Conservation (phyloP, 108 stramenopile genomes). For the Heterococcus sp. region DNA sequence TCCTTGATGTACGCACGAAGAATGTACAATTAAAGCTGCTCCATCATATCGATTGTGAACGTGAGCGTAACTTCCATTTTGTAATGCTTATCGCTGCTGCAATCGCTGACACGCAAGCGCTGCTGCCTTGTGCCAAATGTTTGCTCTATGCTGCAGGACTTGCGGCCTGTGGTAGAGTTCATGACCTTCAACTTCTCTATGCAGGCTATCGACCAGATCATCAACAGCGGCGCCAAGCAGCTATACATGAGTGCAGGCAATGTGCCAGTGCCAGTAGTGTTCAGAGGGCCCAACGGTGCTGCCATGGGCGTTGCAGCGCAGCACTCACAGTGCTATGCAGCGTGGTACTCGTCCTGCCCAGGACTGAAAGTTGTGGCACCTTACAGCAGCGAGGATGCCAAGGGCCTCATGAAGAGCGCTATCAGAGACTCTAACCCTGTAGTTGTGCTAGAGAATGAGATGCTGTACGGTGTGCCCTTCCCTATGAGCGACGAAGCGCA, state of each 20-base stretch:
- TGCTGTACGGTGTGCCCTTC: slow-evolving; percentile 91
- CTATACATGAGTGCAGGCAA: slow-evolving; percentile 96
- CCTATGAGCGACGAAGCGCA: slow-evolving; percentile 88
- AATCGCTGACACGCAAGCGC: too few species aligned
- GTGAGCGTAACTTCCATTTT: too few species aligned
- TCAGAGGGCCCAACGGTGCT: slow-evolving; percentile 97
- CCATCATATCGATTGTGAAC: too few species aligned
- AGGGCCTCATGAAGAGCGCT: slow-evolving; percentile 97
- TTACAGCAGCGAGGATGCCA: slow-evolving; percentile 91
- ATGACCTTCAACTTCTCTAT: slow-evolving; percentile 99
- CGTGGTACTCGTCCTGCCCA: slow-evolving; percentile 67
- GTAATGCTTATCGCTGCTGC: too few species aligned
- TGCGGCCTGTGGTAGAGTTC: slow-evolving; percentile 94
- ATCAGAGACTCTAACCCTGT: slow-evolving; percentile 98
- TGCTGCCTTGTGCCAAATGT: too few species aligned
- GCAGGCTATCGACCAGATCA: slow-evolving; percentile 98
- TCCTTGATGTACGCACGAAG: too few species aligned
- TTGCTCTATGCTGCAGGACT: too few species aligned
- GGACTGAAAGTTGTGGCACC: slow-evolving; percentile 71
- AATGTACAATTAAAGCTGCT: too few species aligned
- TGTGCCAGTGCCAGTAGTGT: slow-evolving; percentile 85
- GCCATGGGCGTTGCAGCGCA: slow-evolving; percentile 96
- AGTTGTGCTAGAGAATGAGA: slow-evolving; percentile 93
- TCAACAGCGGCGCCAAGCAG: slow-evolving; percentile 96
- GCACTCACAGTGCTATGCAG: slow-evolving; percentile 98